These are phyloP conservation scores for Stenocarpella maydis DNA, from an alignment of 2,329 filamentous ascomycete genomes.

Conservation along the genomic window DNA sequence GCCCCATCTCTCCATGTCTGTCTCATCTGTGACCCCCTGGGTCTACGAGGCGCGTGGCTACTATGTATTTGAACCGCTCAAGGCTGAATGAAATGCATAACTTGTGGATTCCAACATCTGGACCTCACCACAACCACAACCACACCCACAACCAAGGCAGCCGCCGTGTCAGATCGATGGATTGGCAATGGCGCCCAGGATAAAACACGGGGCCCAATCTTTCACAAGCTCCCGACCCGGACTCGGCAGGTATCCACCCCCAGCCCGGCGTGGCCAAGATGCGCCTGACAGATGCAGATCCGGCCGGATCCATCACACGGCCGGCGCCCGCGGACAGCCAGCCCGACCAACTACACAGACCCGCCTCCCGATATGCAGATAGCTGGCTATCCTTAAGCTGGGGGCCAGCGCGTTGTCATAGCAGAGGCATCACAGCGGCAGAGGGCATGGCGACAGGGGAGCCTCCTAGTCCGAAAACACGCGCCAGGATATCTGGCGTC, in stretches of 20 bases:
- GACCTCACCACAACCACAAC: not conserved
- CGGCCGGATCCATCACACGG: constrained; percentile 13
- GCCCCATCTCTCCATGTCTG: not conserved
- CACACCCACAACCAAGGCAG: too few species aligned
- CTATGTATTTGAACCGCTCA: too few species aligned
- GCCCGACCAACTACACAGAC: not conserved
- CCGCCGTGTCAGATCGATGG: too few species aligned
- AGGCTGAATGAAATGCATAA: too few species aligned
- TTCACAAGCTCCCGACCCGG: too few species aligned
- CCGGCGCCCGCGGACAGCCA: constrained; percentile 24
- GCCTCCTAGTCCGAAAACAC: not conserved
- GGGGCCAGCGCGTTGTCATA: not conserved
- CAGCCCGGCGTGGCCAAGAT: constrained; percentile 11
- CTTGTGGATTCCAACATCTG: too few species aligned
- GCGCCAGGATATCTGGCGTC: not conserved
- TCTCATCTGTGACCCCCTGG: not conserved
- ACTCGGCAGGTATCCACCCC: too few species aligned
- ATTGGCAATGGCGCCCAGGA: not conserved
- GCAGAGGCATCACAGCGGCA: too few species aligned
- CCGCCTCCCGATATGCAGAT: not conserved
- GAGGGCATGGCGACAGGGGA: too few species aligned
- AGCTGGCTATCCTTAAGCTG: not conserved
- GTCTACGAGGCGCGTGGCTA: not conserved
- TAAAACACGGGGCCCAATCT: not conserved
- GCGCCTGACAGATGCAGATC: constrained; percentile 17